Base-by-base conservation (phyloP, 1,284 basidiomycete species). In the Malassezia sp. region DNA sequence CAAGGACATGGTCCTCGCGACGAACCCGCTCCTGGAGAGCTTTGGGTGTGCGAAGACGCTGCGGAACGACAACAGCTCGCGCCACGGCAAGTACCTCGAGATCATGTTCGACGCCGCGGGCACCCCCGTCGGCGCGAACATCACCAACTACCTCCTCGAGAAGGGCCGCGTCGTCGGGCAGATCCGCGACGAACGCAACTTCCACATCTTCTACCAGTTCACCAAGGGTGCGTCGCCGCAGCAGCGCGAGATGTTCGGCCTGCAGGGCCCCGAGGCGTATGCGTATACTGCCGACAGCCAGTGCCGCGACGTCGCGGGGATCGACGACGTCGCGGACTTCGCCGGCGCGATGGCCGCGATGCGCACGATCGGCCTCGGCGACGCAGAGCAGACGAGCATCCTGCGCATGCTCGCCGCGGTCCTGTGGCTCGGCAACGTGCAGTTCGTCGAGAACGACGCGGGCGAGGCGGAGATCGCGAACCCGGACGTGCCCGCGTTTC, bases 1-100 rank as follows among this genome's bases (percentile, higher is more conserved):
- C 72, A 96, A 97, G 75, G 90, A 97, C 68, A 99, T 99, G 93
- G 93, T 97, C n/a, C 76, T 99, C 32, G 93, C 93, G 8, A 99
- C 93, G 14, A 97, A 99, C 71, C 93, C 93, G 18, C 73, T 99
- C 31, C 75, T 99, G 54, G 93, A 99, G 73, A 91, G 86, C 73
- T 99, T 99, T 60, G 93, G 93, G 20, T 97, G 93, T 73, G 93
- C 93, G 21, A 99, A 97, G 76, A 99, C 93, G 14, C 77, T 99
- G 53, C 79, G 93, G 46, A 99, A 99, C 72, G 95, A 99, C 74
- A 99, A 99, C 71, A 91, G 87, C 6, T 90, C 85, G 79, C 82
- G 93, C 57, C 93, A 97, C 78, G 91, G 93, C 39, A 99, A 99
- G 77, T 99, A 97, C 71, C 77, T 97, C 21, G 91, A 99, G 73